Conservation (phyloP, 208 protist genomes). For the Herpetomonas tarakana region DNA sequence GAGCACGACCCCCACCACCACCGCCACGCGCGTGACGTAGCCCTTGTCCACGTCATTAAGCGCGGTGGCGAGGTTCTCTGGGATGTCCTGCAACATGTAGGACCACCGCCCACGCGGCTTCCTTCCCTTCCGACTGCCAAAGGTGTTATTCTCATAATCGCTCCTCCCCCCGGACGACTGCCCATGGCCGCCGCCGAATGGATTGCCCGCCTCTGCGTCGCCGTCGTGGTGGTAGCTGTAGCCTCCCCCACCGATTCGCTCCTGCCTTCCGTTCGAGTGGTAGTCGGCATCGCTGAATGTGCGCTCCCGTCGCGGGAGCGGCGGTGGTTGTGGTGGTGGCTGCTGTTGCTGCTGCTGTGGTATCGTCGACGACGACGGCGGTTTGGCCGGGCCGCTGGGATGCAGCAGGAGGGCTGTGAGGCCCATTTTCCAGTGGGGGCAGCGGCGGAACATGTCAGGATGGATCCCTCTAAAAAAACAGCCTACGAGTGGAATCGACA, state of each 20-base stretch:
- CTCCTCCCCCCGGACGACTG: background rate
- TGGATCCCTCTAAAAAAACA: background rate
- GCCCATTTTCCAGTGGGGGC: too few species aligned
- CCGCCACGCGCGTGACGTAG: slow-evolving; percentile 49
- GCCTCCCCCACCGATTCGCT: background rate
- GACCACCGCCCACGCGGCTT: slow-evolving; percentile 49
- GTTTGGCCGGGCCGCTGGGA: too few species aligned
- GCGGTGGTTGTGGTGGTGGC: background rate
- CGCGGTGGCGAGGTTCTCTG: slow-evolving; percentile 13
- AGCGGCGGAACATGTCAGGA: too few species aligned
- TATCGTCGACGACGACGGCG: too few species aligned
- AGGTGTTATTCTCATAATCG: background rate
- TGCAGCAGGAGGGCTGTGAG: too few species aligned
- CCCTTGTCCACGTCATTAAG: slow-evolving; percentile 79
- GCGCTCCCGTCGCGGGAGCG: background rate
- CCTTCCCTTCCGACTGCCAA: background rate
- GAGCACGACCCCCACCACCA: slow-evolving; percentile 15
- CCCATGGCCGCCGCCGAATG: background rate
- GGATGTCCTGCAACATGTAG: slow-evolving; percentile 72
- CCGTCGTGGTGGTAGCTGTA: slow-evolving; percentile 3
- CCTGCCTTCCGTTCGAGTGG: slow-evolving; percentile 1
- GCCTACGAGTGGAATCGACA: background rate
- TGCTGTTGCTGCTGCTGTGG: too few species aligned
- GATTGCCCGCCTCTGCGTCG: background rate
- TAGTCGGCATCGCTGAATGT: slow-evolving; percentile 31